A percentile compares a stretch with the other conserved stretches of the same genome.
phyloP scores from a whole-genome alignment of 176 grass and related monocot species.

The Rhynchospora tenuis region DNA sequence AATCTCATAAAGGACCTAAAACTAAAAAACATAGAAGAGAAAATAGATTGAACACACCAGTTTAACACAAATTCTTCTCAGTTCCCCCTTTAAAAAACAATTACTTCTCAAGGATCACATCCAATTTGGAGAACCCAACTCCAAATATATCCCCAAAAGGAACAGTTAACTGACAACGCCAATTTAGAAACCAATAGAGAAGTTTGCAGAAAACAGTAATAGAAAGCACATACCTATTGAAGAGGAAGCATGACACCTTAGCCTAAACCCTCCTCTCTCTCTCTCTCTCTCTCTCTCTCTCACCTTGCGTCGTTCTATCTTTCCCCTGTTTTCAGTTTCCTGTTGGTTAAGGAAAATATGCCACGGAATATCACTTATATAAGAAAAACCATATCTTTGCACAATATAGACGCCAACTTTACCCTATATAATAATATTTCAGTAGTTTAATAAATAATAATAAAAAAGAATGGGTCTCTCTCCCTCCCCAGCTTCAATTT shows the following conservation, averaged over 20 bases:
- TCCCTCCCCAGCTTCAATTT: neutral
- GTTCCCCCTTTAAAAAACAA: neutral
- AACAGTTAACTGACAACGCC: neutral
- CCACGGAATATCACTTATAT: conserved; percentile 1
- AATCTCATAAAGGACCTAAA: neutral
- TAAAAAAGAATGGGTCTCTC: neutral
- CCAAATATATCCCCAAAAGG: neutral
- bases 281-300: neutral
- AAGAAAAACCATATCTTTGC: conserved; percentile 9
- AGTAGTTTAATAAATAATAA: conserved; percentile 8
- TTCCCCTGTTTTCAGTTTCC: neutral
- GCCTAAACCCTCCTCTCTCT: conserved; percentile 6
- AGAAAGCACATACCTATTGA: conserved; percentile 4
- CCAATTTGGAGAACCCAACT: neutral
- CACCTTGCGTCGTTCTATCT: neutral
- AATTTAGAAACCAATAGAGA: conserved; percentile 2
- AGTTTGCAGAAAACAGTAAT: neutral
- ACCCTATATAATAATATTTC: conserved; percentile 17
- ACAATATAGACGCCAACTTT: conserved; percentile 19
- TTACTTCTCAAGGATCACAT: neutral
- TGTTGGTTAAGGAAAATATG: neutral
- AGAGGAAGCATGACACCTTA: conserved; percentile 20
- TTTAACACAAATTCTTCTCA: neutral
- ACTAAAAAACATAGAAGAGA: neutral
- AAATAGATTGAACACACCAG: neutral